Conservation (phyloP, 1,139 yeast genomes). For the Suhomyces bribrorum region DNA sequence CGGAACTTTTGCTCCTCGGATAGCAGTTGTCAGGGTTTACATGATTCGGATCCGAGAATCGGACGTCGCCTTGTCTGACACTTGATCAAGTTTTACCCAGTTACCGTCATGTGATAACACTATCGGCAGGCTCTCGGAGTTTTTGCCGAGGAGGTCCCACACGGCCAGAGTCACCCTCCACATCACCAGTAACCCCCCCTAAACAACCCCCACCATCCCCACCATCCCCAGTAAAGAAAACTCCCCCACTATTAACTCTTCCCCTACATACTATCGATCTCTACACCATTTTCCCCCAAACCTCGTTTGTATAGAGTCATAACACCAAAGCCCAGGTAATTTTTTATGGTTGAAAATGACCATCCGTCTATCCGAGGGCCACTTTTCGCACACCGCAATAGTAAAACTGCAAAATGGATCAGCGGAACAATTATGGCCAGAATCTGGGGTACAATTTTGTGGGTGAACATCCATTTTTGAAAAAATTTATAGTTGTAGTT, state of each 20-base stretch:
- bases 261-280: no score
- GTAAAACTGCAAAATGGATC: constrained; percentile 5
- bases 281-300: no score
- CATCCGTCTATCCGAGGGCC: constrained; percentile 9
- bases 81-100: not conserved
- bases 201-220: not conserved
- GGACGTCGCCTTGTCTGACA: constrained; percentile 1
- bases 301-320: no score
- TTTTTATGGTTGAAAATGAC: not conserved
- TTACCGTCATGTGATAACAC: constrained; percentile 10
- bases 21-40: not conserved
- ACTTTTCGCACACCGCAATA: constrained; percentile 6
- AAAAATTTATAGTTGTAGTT: not conserved
- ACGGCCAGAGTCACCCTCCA: not conserved
- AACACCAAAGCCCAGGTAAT: no score
- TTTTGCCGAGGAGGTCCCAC: constrained; percentile 2
- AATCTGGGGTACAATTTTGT: constrained; percentile 14
- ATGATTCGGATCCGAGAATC: constrained; percentile 9
- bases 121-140: constrained; percentile 5
- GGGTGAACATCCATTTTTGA: constrained; percentile 1
- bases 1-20: constrained; percentile 10
- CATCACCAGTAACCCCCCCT: not conserved
- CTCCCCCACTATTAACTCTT: no score
- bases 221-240: no score
- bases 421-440: constrained; percentile 8